Conservation (phyloP, 2,329 filamentous ascomycete genomes). For the Curvularia lunata region DNA sequence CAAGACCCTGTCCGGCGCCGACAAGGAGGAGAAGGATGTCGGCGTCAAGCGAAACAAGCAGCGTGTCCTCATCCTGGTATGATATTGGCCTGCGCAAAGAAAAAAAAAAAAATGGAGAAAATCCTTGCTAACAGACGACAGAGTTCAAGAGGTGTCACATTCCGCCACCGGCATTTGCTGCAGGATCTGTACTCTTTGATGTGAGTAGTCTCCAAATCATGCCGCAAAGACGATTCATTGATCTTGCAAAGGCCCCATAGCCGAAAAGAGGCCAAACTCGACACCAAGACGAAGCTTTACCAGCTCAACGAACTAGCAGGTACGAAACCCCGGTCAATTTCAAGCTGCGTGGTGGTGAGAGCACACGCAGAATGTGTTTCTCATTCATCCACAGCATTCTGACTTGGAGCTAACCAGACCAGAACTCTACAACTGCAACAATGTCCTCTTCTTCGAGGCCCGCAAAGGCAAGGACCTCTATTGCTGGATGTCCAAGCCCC, state of each 20-base stretch:
- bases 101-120: background rate
- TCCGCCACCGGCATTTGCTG: slow-evolving; percentile 91
- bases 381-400: no score
- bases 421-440: slow-evolving; percentile 91
- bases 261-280: slow-evolving; percentile 94
- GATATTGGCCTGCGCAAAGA: slow-evolving; percentile 6
- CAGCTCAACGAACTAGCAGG: slow-evolving; percentile 52
- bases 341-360: background rate
- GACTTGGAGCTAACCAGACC: slow-evolving; percentile 12
- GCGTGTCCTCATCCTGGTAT: slow-evolving; percentile 77
- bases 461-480: slow-evolving; percentile 95
- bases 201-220: slow-evolving; percentile 24
- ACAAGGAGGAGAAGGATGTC: slow-evolving; percentile 46
- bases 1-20: slow-evolving; percentile 58
- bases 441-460: slow-evolving; percentile 93
- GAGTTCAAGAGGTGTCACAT: slow-evolving; percentile 90
- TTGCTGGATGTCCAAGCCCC: slow-evolving; percentile 89
- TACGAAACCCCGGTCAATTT: slow-evolving; percentile 17
- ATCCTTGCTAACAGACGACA: slow-evolving; percentile 12
- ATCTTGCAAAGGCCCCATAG: slow-evolving; percentile 68
- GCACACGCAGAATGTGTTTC: background rate
- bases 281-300: slow-evolving; percentile 85
- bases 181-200: slow-evolving; percentile 88
- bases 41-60: slow-evolving; percentile 54
- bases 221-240: slow-evolving; percentile 6